Conservation (phyloP, 2,329 filamentous ascomycete species). For the Fusarium cyanostomum region DNA sequence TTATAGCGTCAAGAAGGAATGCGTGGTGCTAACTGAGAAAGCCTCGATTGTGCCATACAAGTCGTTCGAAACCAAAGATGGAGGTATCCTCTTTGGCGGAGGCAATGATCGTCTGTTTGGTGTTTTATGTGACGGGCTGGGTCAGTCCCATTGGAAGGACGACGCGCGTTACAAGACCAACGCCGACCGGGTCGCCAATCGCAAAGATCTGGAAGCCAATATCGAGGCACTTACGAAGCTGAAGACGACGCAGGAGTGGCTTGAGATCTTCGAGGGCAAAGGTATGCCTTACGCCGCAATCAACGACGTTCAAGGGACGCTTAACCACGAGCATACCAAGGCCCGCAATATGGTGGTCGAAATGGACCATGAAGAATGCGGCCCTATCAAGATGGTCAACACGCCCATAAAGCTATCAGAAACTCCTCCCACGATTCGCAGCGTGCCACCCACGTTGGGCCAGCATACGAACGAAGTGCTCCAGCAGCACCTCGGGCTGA, state of each 20-base stretch:
- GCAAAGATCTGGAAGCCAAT: conserved; percentile 77
- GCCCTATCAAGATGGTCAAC: conserved; percentile 88
- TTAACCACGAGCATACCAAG: conserved; percentile 85
- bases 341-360: conserved; percentile 92
- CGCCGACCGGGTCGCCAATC: conserved; percentile 71
- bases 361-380: conserved; percentile 83
- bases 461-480: conserved; percentile 87
- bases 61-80: conserved; percentile 79
- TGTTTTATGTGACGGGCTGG: conserved; percentile 69
- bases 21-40: conserved; percentile 46
- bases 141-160: conserved; percentile 66
- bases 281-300: conserved; percentile 94
- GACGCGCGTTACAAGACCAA: conserved; percentile 70
- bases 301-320: conserved; percentile 87
- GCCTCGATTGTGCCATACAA: conserved; percentile 97
- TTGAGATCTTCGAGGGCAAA: conserved; percentile 84
- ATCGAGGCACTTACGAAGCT: conserved; percentile 80
- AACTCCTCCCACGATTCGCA: conserved; percentile 78
- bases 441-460: conserved; percentile 83
- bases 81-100: conserved; percentile 75
- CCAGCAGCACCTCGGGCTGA: conserved; percentile 68
- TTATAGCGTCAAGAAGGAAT: conserved; percentile 10
- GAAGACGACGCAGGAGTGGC: conserved; percentile 88
- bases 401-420: conserved; percentile 95
- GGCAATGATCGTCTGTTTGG: conserved; percentile 77